Evolutionary conservation across 2,329 filamentous ascomycete genomes (phyloP).

Genomic region (Tolypocladium guangdongense): DNA sequence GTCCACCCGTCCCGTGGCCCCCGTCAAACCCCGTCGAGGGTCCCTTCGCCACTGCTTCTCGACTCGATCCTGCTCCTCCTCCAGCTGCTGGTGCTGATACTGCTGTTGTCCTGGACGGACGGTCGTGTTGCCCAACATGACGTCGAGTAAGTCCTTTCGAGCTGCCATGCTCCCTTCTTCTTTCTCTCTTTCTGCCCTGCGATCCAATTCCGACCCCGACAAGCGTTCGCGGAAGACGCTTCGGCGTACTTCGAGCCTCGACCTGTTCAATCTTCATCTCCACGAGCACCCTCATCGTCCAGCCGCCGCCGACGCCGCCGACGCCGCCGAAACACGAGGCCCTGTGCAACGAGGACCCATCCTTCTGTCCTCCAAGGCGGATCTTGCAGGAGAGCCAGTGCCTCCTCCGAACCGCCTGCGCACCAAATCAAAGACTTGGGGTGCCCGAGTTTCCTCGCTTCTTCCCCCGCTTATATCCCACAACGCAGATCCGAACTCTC

Average conservation of each 20-base stretch:
- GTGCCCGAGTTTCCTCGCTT: constrained; percentile 23
- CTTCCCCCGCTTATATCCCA: constrained; percentile 27
- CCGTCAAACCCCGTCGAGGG: not conserved
- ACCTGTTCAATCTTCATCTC: not conserved
- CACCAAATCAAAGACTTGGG: constrained; percentile 25
- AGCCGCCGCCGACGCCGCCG: not conserved
- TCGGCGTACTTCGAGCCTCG: constrained; percentile 1
- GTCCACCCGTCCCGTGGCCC: not conserved
- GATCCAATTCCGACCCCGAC: constrained; percentile 17
- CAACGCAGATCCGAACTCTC: constrained; percentile 15
- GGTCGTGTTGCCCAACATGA: constrained; percentile 28
- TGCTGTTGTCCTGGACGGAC: constrained; percentile 12
- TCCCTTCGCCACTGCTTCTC: not conserved
- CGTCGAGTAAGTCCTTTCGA: constrained; percentile 34
- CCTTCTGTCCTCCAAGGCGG: not conserved
- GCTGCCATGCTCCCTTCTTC: constrained; percentile 25
- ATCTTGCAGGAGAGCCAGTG: constrained; percentile 7
- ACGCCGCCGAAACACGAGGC: not conserved
- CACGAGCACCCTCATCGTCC: not conserved
- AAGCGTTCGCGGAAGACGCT: constrained; percentile 2
- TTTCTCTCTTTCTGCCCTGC: constrained; percentile 22
- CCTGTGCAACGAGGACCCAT: not conserved
- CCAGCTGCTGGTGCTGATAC: not conserved
- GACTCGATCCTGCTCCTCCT: not conserved
- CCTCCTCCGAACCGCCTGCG: constrained; percentile 10